Conservation (phyloP, 495 filamentous ascomycete species). For the Entonaema liquescens region DNA sequence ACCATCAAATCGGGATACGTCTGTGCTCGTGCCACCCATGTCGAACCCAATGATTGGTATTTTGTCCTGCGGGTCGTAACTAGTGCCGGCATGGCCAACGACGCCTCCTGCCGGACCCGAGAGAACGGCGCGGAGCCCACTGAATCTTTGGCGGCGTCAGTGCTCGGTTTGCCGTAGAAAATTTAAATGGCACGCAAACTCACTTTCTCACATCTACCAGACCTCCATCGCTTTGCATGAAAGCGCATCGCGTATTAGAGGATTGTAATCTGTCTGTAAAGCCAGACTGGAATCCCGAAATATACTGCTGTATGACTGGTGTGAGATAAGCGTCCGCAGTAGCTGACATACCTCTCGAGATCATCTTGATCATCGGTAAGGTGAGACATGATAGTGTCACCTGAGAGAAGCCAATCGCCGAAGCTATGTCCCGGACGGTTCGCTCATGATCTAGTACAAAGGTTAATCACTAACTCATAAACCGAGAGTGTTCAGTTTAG, state of each 20-base stretch:
- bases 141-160: conserved; percentile 48
- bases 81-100: conserved; percentile 46
- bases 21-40: conserved; percentile 49
- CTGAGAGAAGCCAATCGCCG: conserved; percentile 68
- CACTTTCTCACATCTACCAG: conserved; percentile 67
- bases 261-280: conserved; percentile 8
- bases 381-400: conserved; percentile 68
- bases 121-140: conserved; percentile 65
- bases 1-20: conserved; percentile 53
- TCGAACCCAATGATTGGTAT: conserved; percentile 48
- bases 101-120: conserved; percentile 67
- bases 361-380: conserved; percentile 82
- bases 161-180: neutral
- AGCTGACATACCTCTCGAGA: conserved; percentile 79
- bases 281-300: conserved; percentile 66
- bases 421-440: conserved; percentile 63
- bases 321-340: conserved; percentile 87
- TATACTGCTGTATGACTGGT: conserved; percentile 84
- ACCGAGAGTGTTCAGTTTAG: neutral
- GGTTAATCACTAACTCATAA: conserved; percentile 22
- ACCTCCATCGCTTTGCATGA: conserved; percentile 47
- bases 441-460: conserved; percentile 67
- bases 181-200: conserved; percentile 61
- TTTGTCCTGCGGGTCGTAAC: conserved; percentile 39
- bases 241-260: conserved; percentile 65